phyloP scores from a whole-genome alignment of 371 early-diverging fungal species.

The Zychaea mexicana region DNA sequence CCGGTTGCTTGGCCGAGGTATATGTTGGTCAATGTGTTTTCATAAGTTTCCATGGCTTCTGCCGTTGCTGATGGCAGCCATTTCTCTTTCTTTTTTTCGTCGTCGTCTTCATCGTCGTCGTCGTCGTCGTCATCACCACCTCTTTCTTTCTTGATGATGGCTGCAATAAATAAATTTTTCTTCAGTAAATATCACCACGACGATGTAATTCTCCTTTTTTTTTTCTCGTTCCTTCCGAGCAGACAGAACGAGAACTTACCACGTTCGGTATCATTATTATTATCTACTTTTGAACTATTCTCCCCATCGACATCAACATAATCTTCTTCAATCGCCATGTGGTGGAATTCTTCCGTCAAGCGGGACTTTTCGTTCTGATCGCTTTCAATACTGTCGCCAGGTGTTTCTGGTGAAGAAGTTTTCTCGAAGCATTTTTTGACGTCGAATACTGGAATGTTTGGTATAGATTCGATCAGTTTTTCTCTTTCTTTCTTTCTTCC shows the following conservation, averaged over 20 bases:
- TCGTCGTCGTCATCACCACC: neutral
- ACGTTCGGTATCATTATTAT: neutral
- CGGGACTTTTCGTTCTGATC: conserved; percentile 1
- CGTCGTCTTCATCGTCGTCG: neutral
- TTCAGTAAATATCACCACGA: neutral
- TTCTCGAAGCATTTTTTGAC: conserved; percentile 6
- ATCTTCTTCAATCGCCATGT: conserved; percentile 4
- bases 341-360: conserved; percentile 1
- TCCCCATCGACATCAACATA: neutral
- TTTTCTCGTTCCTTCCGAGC: neutral
- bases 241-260: neutral
- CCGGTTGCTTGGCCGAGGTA: conserved; percentile 75
- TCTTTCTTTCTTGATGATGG: no score
- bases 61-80: conserved; percentile 42
- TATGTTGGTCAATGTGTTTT: conserved; percentile 67
- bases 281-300: neutral
- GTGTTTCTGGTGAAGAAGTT: conserved; percentile 4
- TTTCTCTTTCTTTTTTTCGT: neutral
- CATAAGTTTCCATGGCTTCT: conserved; percentile 58
- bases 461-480: neutral
- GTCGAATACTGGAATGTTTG: conserved; percentile 1
- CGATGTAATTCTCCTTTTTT: neutral
- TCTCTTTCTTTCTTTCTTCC: neutral
- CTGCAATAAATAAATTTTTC: no score
- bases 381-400: conserved; percentile 3